A percentile compares a stretch with the other conserved stretches of the same genome.
These are phyloP conservation scores for Ophioceras dolichostomum DNA, from an alignment of 2,329 filamentous ascomycete species.

Conservation along the genomic window DNA sequence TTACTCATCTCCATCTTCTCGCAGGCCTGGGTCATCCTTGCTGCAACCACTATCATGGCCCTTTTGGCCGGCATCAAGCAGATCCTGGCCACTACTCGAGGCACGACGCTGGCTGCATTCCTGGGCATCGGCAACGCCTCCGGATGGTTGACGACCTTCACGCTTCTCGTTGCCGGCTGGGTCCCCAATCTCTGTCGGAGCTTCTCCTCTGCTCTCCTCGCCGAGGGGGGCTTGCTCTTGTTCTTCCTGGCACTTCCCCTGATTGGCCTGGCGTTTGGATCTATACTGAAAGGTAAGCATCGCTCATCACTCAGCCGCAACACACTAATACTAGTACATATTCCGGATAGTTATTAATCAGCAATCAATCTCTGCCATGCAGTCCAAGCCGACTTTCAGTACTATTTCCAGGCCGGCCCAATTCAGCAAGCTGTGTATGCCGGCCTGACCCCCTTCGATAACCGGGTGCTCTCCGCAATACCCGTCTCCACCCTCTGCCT, in stretches of 20 bases:
- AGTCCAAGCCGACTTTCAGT: slow-evolving; percentile 8
- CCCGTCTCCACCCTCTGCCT: slow-evolving; percentile 7
- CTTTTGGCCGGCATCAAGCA: neutral
- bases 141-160: slow-evolving; percentile 4
- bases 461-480: slow-evolving; percentile 5
- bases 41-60: slow-evolving; percentile 3
- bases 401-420: slow-evolving; percentile 7
- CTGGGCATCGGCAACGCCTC: slow-evolving; percentile 4
- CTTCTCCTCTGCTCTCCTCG: neutral
- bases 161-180: slow-evolving; percentile 4
- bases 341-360: too few relatives aligned
- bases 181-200: slow-evolving; percentile 5
- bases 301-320: too few relatives aligned
- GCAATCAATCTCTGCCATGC: too few relatives aligned
- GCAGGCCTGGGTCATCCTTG: slow-evolving; percentile 5
- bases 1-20: slow-evolving; percentile 6
- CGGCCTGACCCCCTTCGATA: slow-evolving; percentile 7
- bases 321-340: too few relatives aligned
- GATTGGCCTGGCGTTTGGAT: slow-evolving; percentile 5
- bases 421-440: slow-evolving; percentile 8
- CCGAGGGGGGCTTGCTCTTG: neutral
- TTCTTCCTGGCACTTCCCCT: slow-evolving; percentile 3
- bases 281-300: slow-evolving; percentile 8
- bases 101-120: slow-evolving; percentile 2
- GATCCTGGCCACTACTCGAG: neutral